Base-by-base conservation (phyloP, 805 yeast species). In the Blastobotrys mokoenaii region DNA sequence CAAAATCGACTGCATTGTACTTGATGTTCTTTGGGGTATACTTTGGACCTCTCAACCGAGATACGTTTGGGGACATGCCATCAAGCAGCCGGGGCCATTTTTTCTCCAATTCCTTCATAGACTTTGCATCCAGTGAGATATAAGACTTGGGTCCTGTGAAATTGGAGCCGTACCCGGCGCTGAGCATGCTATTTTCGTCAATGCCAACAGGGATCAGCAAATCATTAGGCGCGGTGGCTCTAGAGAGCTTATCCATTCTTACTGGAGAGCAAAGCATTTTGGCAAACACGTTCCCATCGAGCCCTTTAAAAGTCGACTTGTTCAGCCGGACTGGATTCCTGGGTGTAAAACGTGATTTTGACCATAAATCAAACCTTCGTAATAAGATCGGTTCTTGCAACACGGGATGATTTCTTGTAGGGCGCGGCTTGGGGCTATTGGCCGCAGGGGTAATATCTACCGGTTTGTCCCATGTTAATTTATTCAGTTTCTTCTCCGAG, bases 181-280 rank as follows among this genome's bases (percentile, higher is more conserved):
- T 36, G 11, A 14, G 17, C 7, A n/a, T 6, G 30, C n/a, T 31
- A n/a, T 40, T 2, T 10, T 46, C 47, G 29, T 46, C 57, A 10
- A 56, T 35, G 30, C 65, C 60, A 36, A 72, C 42, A 16, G 65
- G 68, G 1, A 64, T 46, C 38, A 73, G 50, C 6, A 72, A 46
- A 8, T 66, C 67, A 22, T 65, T 57, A 0, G 79, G 79, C 3
- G 68, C 50, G 9, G 62, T 61, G 0, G 62, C 46, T 33, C 70
- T 58, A 0, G 71, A 56, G 0, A 58, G 34, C 10, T 63, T 53
- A 12, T 73, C 74, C 52, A 60, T 59, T 48, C 80, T 60, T 12
- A 68, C 58, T 1, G 77, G 74, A 0, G 77, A 65, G 0, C 69
- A 58, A 7, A 77, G 51, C 1, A 66, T 14, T 4, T 57, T 49